Conservation (phyloP, 306 rosid species). For the Dryas octopetala region DNA sequence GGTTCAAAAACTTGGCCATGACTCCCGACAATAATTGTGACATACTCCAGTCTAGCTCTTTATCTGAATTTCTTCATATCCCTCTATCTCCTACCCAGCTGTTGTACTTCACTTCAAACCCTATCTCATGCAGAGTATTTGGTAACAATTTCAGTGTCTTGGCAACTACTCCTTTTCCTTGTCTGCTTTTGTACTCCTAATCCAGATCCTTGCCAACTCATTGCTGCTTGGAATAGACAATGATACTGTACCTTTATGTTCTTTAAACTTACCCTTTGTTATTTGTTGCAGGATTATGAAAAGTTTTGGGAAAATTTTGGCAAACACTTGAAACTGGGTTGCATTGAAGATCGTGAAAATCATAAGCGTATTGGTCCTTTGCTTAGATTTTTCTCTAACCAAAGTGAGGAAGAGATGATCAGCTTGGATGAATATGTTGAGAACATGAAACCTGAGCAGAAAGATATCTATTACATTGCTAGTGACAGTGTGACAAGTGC, state of each 20-base stretch:
- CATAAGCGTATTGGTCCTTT: conserved; percentile 95
- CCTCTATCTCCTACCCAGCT: not conserved
- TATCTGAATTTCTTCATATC: not conserved
- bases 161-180: not conserved
- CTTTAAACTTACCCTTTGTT: conserved; percentile 12
- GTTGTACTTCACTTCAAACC: not conserved
- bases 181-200: not conserved
- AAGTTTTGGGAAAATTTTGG: conserved; percentile 95
- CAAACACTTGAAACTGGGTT: conserved; percentile 87
- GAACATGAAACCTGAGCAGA: conserved; percentile 94
- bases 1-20: not conserved
- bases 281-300: conserved; percentile 76
- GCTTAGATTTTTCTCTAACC: conserved; percentile 92
- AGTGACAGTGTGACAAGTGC: conserved; percentile 93
- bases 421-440: conserved; percentile 96
- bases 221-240: not conserved
- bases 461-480: conserved; percentile 89
- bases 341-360: conserved; percentile 96
- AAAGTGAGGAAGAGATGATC: conserved; percentile 77
- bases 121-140: not conserved
- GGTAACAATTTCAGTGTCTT: not conserved
- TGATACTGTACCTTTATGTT: not conserved
- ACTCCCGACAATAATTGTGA: not conserved
- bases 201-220: not conserved
- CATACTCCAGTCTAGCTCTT: not conserved